Evolutionary conservation across 208 protist genomes (phyloP), one percentile per base, ranked within the genome.

Genomic region (Leishmania tropica): DNA sequence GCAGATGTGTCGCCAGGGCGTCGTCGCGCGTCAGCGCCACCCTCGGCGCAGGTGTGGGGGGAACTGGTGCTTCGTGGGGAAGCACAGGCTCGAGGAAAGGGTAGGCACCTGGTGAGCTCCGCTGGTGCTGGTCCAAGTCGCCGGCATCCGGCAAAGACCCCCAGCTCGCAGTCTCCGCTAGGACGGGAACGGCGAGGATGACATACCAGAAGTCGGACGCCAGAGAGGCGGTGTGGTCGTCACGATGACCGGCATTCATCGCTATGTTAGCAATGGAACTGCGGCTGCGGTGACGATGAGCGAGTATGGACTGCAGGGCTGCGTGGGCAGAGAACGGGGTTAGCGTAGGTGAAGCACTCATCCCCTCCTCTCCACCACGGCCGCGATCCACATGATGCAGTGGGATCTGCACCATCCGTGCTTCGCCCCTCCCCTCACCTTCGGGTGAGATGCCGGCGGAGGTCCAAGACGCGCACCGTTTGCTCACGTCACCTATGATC

Each of bases 41-140:
- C 21, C 21, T 40, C 48, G 6, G 13, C 10, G 67, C 17, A 3
- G 64, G 17, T 15, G 67, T 3, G n/a, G 53, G 48, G 51, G 70
- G 48, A 31, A 42, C 5, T 15, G 48, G 60, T 11, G 48, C 19
- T 11, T 31, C 19, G 48, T 7, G 2, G 31, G 74, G 24, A 10
- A n/a, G 54, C 21, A 75, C 6, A 35, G 64, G 80, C 73, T 83
- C 64, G 10, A 83, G 71, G 53, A 79, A 83, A 68, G 67, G 80
- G 68, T 21, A 42, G 17, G 48, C 37, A 3, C 31, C n/a, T 60
- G n/a, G n/a, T 11, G 48, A 31, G 51, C 73, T 24, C 45, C 31
- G 24, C 48, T 13, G 56, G 54, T 51, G 35, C 48, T 62, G 31
- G 17, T 47, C 73, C 67, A 17, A 7, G 40, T 48, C 21, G 28